Evolutionary conservation across 768 basidiomycete species (phyloP).

Genomic region (Exsudoporus frostii): DNA sequence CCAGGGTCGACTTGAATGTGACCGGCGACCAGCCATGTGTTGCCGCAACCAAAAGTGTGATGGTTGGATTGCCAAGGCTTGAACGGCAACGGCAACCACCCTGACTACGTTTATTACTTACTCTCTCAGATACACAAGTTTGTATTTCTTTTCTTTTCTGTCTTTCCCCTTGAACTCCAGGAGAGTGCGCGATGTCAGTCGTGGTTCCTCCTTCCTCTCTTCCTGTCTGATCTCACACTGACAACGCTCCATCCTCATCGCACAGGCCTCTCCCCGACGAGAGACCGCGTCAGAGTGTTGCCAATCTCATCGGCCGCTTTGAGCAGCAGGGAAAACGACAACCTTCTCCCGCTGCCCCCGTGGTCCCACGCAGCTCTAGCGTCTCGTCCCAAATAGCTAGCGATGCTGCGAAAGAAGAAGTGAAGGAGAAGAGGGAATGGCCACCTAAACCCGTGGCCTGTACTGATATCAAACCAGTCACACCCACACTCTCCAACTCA

Average conservation of each 20-base stretch:
- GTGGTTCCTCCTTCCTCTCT: neutral
- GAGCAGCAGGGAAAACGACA: constrained; percentile 77
- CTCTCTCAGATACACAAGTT: constrained; percentile 8
- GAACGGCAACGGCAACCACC: constrained; percentile 29
- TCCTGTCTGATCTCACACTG: constrained; percentile 10
- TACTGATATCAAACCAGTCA: constrained; percentile 32
- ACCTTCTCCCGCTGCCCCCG: constrained; percentile 36
- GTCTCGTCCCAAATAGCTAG: constrained; percentile 61
- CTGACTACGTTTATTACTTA: constrained; percentile 18
- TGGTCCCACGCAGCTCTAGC: constrained; percentile 59
- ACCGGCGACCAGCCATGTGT: neutral
- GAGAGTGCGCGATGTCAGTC: constrained; percentile 30
- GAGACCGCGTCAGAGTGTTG: constrained; percentile 80
- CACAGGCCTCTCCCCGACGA: constrained; percentile 85
- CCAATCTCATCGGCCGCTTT: constrained; percentile 87
- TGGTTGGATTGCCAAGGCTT: neutral
- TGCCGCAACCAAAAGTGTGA: constrained; percentile 19
- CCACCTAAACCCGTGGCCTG: constrained; percentile 51
- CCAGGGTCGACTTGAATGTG: constrained; percentile 7
- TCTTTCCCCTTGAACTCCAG: constrained; percentile 7
- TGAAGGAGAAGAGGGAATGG: constrained; percentile 75
- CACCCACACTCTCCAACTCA: constrained; percentile 37
- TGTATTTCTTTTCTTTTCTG: constrained; percentile 13
- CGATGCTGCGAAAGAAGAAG: constrained; percentile 64
- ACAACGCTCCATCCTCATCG: constrained; percentile 12